Conservation (phyloP, 192 early-diverging fungal species). For the Gigaspora rosea region DNA sequence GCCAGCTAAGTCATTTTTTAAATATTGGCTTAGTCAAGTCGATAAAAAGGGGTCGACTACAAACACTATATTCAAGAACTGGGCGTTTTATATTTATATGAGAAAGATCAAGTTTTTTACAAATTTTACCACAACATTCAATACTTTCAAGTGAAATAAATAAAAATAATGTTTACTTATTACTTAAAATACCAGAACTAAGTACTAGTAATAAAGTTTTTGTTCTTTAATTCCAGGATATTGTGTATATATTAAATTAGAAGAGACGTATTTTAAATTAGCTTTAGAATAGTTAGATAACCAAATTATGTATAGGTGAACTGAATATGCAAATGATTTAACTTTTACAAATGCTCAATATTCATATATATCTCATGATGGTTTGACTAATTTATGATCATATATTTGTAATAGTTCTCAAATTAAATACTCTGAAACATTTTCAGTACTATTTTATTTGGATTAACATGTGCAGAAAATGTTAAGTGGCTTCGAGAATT, state of each 20-base stretch:
- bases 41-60: no score
- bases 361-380: neutral
- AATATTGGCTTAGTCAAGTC: no score
- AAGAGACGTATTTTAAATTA: neutral
- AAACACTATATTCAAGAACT: neutral
- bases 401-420: neutral
- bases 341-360: slow-evolving; percentile 10
- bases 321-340: slow-evolving; percentile 2
- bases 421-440: slow-evolving; percentile 5
- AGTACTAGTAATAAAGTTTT: slow-evolving; percentile 22
- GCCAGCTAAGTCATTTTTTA: no score
- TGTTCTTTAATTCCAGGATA: slow-evolving; percentile 9
- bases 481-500: slow-evolving; percentile 2
- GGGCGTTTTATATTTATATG: neutral
- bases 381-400: neutral
- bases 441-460: slow-evolving; percentile 8
- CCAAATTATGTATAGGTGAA: neutral
- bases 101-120: no score
- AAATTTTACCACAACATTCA: no score
- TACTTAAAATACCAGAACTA: no score
- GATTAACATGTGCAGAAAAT: slow-evolving; percentile 10
- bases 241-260: neutral
- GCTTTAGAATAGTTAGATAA: neutral
- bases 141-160: no score
- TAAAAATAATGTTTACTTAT: no score